Conservation (phyloP, 2,329 filamentous ascomycete genomes). For the Pestalotiopsis sp. region DNA sequence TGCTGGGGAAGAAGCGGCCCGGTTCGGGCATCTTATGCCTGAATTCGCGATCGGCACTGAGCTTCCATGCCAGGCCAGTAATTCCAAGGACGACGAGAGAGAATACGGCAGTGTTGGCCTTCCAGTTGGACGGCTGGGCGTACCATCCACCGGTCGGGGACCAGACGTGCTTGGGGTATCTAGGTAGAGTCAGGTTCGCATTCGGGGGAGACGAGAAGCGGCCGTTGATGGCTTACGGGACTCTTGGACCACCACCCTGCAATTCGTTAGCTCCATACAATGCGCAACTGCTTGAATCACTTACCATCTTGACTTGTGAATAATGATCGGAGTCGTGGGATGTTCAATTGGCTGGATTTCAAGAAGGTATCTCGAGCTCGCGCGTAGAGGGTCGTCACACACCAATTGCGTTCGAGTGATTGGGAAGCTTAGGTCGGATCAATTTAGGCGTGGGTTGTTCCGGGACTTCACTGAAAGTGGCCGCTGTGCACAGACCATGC, state of each 20-base stretch:
- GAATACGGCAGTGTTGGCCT: conserved; percentile 82
- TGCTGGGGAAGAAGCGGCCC: conserved; percentile 80
- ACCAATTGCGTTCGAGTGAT: conserved; percentile 8
- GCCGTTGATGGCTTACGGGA: conserved; percentile 49
- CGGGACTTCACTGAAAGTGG: conserved; percentile 5
- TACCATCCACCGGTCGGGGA: conserved; percentile 99
- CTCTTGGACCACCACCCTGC: conserved; percentile 75
- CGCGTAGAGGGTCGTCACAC: conserved; percentile 8
- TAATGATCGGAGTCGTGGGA: conserved; percentile 25
- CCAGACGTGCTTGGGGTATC: conserved; percentile 99
- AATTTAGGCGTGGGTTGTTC: conserved; percentile 7
- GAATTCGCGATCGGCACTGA: conserved; percentile 74
- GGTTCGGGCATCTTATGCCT: conserved; percentile 79
- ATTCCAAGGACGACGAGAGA: conserved; percentile 70
- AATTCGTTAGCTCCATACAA: conserved; percentile 40
- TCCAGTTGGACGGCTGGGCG: conserved; percentile 92
- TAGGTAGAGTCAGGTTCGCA: conserved; percentile 38
- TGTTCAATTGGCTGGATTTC: conserved; percentile 2
- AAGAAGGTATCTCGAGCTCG: conserved; percentile 11
- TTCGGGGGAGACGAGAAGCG: conserved; percentile 9
- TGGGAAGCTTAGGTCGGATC: conserved; percentile 7
- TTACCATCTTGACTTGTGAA: conserved; percentile 58
- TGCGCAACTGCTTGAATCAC: conserved; percentile 19
- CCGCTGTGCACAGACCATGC: conserved; percentile 6
- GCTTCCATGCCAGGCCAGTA: conserved; percentile 66